These are phyloP conservation scores for Aspergillus piperis DNA, from an alignment of 2,329 filamentous ascomycete genomes.

Conservation along the genomic window DNA sequence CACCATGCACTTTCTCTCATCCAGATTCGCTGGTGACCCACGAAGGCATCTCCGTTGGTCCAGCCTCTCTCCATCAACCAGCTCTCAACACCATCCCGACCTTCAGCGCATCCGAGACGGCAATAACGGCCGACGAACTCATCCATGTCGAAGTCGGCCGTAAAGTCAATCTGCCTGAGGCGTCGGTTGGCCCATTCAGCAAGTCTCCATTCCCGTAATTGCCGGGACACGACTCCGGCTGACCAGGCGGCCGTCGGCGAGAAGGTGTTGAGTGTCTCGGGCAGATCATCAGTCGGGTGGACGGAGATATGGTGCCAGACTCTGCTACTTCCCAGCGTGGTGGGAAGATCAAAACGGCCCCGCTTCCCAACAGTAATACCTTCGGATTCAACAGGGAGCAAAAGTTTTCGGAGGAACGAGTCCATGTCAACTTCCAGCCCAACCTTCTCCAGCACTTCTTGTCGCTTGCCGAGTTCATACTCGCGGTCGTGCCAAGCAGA, in stretches of 20 bases:
- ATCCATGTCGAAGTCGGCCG: slow-evolving; percentile 90
- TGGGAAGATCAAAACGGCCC: slow-evolving; percentile 76
- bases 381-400: slow-evolving; percentile 75
- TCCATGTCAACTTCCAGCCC: slow-evolving; percentile 78
- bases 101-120: slow-evolving; percentile 81
- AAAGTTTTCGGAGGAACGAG: slow-evolving; percentile 75
- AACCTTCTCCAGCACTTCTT: slow-evolving; percentile 82
- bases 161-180: slow-evolving; percentile 90
- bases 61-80: slow-evolving; percentile 95
- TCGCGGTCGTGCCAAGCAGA: slow-evolving; percentile 71
- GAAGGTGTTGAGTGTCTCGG: slow-evolving; percentile 68
- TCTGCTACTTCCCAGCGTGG: slow-evolving; percentile 76
- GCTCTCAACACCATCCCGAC: slow-evolving; percentile 87
- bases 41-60: slow-evolving; percentile 95
- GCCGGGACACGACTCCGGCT: slow-evolving; percentile 85
- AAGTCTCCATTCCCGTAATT: slow-evolving; percentile 88
- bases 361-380: slow-evolving; percentile 78
- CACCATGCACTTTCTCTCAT: slow-evolving; percentile 94
- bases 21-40: slow-evolving; percentile 92
- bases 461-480: slow-evolving; percentile 75
- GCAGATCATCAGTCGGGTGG: slow-evolving; percentile 86
- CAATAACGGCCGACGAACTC: slow-evolving; percentile 86
- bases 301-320: slow-evolving; percentile 93
- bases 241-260: slow-evolving; percentile 86
- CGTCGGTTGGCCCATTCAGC: slow-evolving; percentile 96